Evolutionary conservation across 164 flowering plant species (phyloP).

Genomic region (Piper longum): DNA sequence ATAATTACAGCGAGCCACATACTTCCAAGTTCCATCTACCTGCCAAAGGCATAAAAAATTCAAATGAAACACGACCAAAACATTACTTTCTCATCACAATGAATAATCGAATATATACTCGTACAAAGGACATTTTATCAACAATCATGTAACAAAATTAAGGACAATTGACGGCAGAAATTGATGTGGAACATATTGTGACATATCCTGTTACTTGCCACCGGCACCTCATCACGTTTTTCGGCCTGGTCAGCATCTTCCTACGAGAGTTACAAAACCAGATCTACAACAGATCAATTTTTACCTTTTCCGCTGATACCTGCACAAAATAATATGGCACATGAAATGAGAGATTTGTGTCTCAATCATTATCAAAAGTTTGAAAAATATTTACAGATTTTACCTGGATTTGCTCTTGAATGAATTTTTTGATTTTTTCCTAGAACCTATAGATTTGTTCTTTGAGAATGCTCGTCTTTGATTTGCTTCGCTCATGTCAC

Average conservation of each 20-base stretch:
- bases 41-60: too few relatives aligned
- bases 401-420: conserved; percentile 98
- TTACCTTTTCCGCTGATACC: conserved; percentile 1
- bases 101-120: too few relatives aligned
- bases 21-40: too few relatives aligned
- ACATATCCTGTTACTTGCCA: too few relatives aligned
- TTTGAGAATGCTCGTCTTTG: conserved; percentile 18
- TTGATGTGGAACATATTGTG: too few relatives aligned
- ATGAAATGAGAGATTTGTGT: background rate
- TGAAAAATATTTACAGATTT: background rate
- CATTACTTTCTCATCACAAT: too few relatives aligned
- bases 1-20: too few relatives aligned
- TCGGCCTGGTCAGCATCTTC: background rate
- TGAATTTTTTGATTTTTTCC: conserved; percentile 49
- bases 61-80: too few relatives aligned
- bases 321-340: background rate
- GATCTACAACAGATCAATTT: background rate
- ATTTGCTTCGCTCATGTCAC: conserved; percentile 67
- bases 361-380: background rate
- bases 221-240: too few relatives aligned
- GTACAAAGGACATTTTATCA: too few relatives aligned
- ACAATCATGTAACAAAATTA: too few relatives aligned
- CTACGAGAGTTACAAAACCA: background rate
- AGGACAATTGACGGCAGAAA: too few relatives aligned
- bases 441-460: conserved; percentile 16